Evolutionary conservation across 495 filamentous ascomycete species (phyloP).

Genomic region (Gamarada debralockiae): DNA sequence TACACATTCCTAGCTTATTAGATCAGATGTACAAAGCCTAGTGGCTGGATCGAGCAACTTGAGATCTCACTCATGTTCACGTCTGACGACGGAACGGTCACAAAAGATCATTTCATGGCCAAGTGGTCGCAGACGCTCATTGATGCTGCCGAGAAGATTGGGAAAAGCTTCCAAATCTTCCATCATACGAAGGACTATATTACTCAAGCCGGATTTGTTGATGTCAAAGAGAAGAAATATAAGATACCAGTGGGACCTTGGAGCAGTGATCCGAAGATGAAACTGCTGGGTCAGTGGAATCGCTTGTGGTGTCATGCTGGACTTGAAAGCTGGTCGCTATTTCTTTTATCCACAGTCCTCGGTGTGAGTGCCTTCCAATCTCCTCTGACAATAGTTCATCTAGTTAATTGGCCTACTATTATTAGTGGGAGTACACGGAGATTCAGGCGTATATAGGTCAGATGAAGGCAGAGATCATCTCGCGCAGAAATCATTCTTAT

Average conservation of each 20-base stretch:
- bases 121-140: conserved; percentile 13
- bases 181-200: conserved; percentile 17
- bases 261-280: conserved; percentile 44
- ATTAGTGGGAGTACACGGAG: not conserved
- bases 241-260: conserved; percentile 36
- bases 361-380: not conserved
- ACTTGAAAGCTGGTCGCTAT: not conserved
- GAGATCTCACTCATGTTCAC: conserved; percentile 5
- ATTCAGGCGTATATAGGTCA: not conserved
- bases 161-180: not conserved
- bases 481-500: not conserved
- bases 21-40: conserved; percentile 29
- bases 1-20: not conserved
- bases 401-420: too few relatives aligned
- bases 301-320: not conserved
- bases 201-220: conserved; percentile 50
- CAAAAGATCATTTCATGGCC: conserved; percentile 24
- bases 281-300: conserved; percentile 39
- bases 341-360: not conserved
- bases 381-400: too few relatives aligned
- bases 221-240: conserved; percentile 38
- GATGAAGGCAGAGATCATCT: not conserved
- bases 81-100: not conserved
- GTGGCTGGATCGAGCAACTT: conserved; percentile 27
- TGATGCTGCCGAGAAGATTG: not conserved